phyloP scores from a whole-genome alignment of 768 basidiomycete species.

The Pulveroboletus ravenelii region DNA sequence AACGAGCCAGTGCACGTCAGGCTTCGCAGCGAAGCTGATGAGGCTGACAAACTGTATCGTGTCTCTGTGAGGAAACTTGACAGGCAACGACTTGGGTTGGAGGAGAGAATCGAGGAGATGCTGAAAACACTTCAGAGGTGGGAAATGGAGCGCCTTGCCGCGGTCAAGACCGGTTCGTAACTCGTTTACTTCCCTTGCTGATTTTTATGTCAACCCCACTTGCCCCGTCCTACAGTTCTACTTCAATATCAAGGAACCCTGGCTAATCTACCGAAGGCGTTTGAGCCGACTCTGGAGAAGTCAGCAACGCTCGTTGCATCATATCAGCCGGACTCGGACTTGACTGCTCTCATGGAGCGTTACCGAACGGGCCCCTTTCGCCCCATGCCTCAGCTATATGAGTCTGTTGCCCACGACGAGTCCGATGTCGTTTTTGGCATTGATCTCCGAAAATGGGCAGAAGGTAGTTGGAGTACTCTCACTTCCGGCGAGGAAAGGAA shows the following conservation, averaged over 20 bases:
- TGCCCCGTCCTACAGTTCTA: conserved; percentile 46
- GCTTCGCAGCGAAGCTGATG: conserved; percentile 72
- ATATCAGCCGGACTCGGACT: conserved; percentile 84
- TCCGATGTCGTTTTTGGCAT: conserved; percentile 88
- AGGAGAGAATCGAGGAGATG: conserved; percentile 81
- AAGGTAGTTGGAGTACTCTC: conserved; percentile 66
- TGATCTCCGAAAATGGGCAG: conserved; percentile 87
- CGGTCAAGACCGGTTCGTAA: conserved; percentile 72
- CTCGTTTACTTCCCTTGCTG: conserved; percentile 1
- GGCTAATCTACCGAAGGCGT: conserved; percentile 61
- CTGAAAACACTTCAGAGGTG: conserved; percentile 77
- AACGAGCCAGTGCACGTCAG: conserved; percentile 66
- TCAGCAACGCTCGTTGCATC: conserved; percentile 74
- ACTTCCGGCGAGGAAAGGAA: conserved; percentile 54
- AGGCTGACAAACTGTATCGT: conserved; percentile 77
- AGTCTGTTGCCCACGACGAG: conserved; percentile 77
- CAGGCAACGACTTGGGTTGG: conserved; percentile 76
- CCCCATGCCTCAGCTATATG: conserved; percentile 80
- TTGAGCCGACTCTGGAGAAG: conserved; percentile 61
- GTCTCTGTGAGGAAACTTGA: conserved; percentile 79
- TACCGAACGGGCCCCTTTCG: conserved; percentile 93
- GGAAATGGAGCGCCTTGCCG: conserved; percentile 79
- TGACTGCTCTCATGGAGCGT: conserved; percentile 83
- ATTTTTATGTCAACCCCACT: background rate
- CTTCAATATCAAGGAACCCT: conserved; percentile 85